Evolutionary conservation across 257 asterid genomes (phyloP), one percentile per base, ranked within the genome.

Genomic region (Verbascum thapsus): DNA sequence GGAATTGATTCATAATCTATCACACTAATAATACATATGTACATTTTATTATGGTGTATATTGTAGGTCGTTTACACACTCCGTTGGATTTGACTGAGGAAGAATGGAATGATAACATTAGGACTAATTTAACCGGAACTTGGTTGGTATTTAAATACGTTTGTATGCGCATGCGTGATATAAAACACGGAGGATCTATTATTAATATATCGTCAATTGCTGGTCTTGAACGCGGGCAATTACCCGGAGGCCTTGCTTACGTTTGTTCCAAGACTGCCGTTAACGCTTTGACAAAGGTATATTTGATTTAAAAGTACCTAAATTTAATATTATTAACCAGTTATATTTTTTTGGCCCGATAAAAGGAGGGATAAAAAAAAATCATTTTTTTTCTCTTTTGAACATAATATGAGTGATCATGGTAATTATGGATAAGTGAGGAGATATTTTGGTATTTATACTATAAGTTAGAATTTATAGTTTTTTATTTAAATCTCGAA

Each of bases 121-220:
- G 48, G 50, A 80, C 76, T 0, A 80, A 80, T n/a, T 32, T 70
- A 22, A 76, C 64, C 1, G 85, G 85, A 20, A 58, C 74, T 0
- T 80, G 80, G 78, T 18, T 73, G 67, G 73, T 76, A 0, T 80
- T 78, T 2, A 80, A 80, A 43, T 53, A 54, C 34, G 78, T 80
- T 0, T 63, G 78, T 7, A 20, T 4, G 10, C 74, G n/a, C 7
- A 80, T 76, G 83, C 64, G 71, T 4, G 80, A 49, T 10, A 61
- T 64, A 4, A 64, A 58, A 22, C 48, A 34, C 1, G 72, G 68
- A 1, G 82, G 82, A 8, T 74, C 86, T 8, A 51, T 80, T 12
- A 23, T 80, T 15, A 74, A 42, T n/a, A 71, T 80, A n/a, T 64
- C 86, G 3, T 80, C 86, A 8, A 49, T 74, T 9, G 45, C 37